A percentile compares a stretch with the other conserved stretches of the same genome.
phyloP scores from a whole-genome alignment of 768 basidiomycete genomes.

The Calocera cornea region DNA sequence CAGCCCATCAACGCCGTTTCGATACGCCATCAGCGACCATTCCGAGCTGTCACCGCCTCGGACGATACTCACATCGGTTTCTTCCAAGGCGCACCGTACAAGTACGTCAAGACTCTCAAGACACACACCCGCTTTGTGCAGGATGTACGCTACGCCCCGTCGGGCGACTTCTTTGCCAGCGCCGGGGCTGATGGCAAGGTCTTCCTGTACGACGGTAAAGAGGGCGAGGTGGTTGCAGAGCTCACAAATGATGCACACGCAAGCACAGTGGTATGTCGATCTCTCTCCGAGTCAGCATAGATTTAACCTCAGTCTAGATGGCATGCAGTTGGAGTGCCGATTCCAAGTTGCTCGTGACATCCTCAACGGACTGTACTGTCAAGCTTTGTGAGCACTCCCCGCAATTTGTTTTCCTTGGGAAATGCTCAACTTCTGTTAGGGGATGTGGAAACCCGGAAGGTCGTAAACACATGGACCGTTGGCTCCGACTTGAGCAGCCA shows the following conservation, averaged over 20 bases:
- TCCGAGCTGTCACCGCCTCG: constrained; percentile 74
- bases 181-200: constrained; percentile 75
- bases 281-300: background rate
- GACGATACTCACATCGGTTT: constrained; percentile 76
- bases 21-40: constrained; percentile 79
- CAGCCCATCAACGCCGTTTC: constrained; percentile 79
- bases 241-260: constrained; percentile 55
- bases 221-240: constrained; percentile 63
- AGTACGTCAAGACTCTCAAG: constrained; percentile 73
- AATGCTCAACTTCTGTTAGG: constrained; percentile 31
- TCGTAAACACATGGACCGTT: constrained; percentile 52
- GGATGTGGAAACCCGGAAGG: constrained; percentile 66
- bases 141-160: constrained; percentile 69
- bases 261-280: constrained; percentile 61
- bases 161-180: constrained; percentile 72
- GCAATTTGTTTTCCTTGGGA: background rate
- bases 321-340: constrained; percentile 61
- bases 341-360: constrained; percentile 60
- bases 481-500: constrained; percentile 66
- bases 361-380: constrained; percentile 75
- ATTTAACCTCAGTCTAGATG: constrained; percentile 16
- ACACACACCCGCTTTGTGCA: constrained; percentile 88
- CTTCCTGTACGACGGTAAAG: constrained; percentile 83
- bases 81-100: constrained; percentile 76
- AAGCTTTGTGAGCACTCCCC: constrained; percentile 52